These are phyloP conservation scores for Candida ascalaphidarum DNA, from an alignment of 805 yeast genomes.

Conservation along the genomic window DNA sequence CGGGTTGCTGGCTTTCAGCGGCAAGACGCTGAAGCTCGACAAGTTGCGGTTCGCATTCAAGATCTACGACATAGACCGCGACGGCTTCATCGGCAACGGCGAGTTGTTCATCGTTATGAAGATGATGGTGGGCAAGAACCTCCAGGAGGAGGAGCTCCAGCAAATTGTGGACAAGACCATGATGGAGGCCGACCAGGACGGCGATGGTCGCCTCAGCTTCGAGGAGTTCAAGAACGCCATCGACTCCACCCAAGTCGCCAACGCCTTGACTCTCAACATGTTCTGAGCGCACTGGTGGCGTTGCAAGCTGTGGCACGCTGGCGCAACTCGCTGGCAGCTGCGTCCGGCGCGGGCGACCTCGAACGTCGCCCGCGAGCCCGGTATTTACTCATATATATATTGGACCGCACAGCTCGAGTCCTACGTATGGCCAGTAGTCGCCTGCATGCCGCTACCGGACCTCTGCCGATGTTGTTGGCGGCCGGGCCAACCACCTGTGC, in stretches of 20 bases:
- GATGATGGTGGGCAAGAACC: slow-evolving; percentile 93
- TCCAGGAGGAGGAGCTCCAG: slow-evolving; percentile 81
- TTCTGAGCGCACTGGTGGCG: no score
- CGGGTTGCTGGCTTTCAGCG: slow-evolving; percentile 81
- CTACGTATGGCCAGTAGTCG: no score
- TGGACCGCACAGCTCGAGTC: no score
- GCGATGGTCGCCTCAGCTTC: slow-evolving; percentile 78
- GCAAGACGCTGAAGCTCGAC: slow-evolving; percentile 71
- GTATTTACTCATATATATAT: no score
- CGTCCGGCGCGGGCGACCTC: no score
- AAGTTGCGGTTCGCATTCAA: slow-evolving; percentile 84
- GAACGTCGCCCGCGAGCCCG: no score
- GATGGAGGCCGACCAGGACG: slow-evolving; percentile 83
- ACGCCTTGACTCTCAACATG: slow-evolving; percentile 45
- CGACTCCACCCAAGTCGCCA: slow-evolving; percentile 50
- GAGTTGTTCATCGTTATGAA: slow-evolving; percentile 86
- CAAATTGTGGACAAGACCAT: slow-evolving; percentile 96
- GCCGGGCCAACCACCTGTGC: no score
- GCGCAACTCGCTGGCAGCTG: no score
- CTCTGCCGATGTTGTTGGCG: no score
- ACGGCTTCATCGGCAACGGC: slow-evolving; percentile 92
- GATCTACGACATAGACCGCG: slow-evolving; percentile 92
- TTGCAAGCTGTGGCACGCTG: no score
- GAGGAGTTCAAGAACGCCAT: slow-evolving; percentile 76
- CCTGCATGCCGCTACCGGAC: no score